phyloP scores from a whole-genome alignment of 306 rosid species.

The Pueraria montana region DNA sequence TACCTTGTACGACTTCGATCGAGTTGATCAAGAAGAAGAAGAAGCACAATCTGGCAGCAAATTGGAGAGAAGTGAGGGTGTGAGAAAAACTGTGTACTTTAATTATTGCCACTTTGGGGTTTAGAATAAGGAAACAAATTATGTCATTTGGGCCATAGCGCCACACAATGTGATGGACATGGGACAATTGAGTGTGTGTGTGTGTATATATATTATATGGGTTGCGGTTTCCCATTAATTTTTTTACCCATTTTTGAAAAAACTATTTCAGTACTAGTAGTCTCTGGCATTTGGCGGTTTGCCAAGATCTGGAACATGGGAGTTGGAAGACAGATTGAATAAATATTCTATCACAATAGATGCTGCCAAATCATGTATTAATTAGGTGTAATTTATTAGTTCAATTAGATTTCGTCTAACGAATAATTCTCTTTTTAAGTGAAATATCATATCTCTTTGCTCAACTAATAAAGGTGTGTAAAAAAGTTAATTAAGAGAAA shows the following conservation, averaged over 20 bases:
- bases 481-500: too few relatives aligned
- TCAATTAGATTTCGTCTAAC: too few relatives aligned
- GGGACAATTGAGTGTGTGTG: too few relatives aligned
- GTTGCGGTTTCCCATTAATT: neutral
- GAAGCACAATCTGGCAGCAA: neutral
- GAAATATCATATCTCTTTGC: neutral
- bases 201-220: neutral
- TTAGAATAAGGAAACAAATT: neutral
- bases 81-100: neutral
- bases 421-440: too few relatives aligned
- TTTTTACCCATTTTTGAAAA: neutral
- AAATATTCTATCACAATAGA: neutral
- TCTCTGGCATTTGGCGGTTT: neutral
- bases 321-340: neutral
- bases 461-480: neutral
- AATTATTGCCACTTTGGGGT: neutral
- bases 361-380: neutral
- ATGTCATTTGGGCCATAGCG: neutral
- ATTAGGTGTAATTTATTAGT: neutral
- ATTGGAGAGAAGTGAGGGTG: neutral
- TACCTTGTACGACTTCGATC: constrained; percentile 4
- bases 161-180: neutral
- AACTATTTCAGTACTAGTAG: neutral
- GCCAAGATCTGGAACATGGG: neutral
- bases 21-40: neutral